These are phyloP conservation scores for Apophysomyces trapeziformis DNA, from an alignment of 371 early-diverging fungal genomes.

Conservation along the genomic window DNA sequence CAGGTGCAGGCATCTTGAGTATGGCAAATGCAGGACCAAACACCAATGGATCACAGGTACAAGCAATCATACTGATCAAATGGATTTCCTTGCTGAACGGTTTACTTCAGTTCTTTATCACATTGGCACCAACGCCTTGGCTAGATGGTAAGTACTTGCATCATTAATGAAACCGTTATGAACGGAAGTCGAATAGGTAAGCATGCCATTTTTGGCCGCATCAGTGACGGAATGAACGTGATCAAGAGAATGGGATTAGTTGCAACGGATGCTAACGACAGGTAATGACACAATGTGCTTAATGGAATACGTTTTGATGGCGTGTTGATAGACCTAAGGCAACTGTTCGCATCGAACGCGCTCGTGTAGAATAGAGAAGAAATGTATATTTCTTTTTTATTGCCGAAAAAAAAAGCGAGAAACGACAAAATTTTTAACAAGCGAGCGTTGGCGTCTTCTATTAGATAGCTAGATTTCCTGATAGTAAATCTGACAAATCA, in stretches of 20 bases:
- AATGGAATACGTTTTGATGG: not conserved
- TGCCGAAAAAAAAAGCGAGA: not conserved
- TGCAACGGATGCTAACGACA: conserved; percentile 61
- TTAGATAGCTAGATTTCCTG: no score
- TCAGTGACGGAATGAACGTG: conserved; percentile 68
- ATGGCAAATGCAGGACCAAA: conserved; percentile 91
- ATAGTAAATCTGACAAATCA: no score
- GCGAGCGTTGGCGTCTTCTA: not conserved
- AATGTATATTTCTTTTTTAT: not conserved
- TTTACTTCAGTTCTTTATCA: conserved; percentile 60
- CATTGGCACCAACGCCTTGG: conserved; percentile 72
- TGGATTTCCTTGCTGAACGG: not conserved
- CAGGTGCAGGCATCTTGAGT: conserved; percentile 77
- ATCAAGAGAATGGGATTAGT: conserved; percentile 75
- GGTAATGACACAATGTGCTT: conserved; percentile 29
- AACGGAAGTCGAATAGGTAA: conserved; percentile 41
- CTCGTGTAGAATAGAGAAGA: conserved; percentile 33
- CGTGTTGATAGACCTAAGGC: conserved; percentile 38
- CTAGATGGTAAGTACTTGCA: conserved; percentile 65
- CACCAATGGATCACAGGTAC: conserved; percentile 83
- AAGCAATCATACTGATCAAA: not conserved
- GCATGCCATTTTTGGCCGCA: conserved; percentile 77
- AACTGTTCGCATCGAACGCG: conserved; percentile 40
- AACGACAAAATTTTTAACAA: not conserved
- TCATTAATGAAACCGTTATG: not conserved